These are phyloP conservation scores for Pestalotiopsis sp. DNA, from an alignment of 2,329 filamentous ascomycete genomes.

Conservation along the genomic window DNA sequence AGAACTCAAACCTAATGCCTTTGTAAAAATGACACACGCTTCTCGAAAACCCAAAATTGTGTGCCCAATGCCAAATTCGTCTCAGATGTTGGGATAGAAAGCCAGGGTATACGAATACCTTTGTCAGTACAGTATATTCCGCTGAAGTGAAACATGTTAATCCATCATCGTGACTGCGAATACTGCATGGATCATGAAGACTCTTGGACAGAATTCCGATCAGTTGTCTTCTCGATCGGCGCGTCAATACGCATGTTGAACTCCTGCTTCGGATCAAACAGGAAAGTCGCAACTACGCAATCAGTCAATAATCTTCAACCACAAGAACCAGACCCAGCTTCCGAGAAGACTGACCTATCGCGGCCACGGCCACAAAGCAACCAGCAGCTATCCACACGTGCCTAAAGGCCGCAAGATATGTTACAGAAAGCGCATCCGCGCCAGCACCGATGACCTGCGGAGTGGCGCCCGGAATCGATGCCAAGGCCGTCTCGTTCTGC, in stretches of 20 bases:
- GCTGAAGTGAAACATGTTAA: no score
- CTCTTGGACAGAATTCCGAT: conserved; percentile 20
- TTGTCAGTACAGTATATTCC: no score
- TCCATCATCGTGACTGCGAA: not conserved
- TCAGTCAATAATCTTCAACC: not conserved
- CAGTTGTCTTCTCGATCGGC: conserved; percentile 34
- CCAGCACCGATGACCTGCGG: conserved; percentile 30
- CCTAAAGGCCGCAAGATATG: conserved; percentile 32
- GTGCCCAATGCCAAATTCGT: no score
- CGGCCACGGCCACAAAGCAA: conserved; percentile 31
- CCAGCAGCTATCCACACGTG: conserved; percentile 35
- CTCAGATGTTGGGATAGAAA: no score
- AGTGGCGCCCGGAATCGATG: conserved; percentile 30
- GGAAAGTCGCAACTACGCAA: conserved; percentile 26
- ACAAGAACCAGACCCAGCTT: not conserved
- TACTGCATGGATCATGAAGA: not conserved
- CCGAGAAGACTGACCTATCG: conserved; percentile 24
- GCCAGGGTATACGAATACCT: no score
- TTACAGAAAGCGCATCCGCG: conserved; percentile 25
- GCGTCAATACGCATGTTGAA: conserved; percentile 41
- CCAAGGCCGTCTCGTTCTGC: conserved; percentile 29
- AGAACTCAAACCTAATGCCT: no score
- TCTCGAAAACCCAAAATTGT: no score
- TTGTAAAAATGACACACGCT: no score
- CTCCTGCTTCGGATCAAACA: conserved; percentile 36